Percentiles rank a stretch among this genome's conserved stretches.
Conservation (phyloP, 305 asterid genomes). For the Withania somnifera region DNA sequence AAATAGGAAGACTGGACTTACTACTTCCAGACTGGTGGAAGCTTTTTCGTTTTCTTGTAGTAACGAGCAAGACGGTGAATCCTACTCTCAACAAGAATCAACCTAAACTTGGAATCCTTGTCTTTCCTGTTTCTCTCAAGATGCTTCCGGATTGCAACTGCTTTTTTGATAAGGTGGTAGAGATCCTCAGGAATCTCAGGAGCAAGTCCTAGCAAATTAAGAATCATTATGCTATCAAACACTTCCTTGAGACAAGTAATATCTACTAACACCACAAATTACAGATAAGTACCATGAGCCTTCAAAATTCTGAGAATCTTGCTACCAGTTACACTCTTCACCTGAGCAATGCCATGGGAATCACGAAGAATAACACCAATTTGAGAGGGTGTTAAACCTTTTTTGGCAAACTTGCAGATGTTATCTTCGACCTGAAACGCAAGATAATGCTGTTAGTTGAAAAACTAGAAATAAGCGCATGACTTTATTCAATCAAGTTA, state of each 20-base stretch:
- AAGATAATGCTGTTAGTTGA: background rate
- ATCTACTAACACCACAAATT: background rate
- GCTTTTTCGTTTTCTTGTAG: slow-evolving; percentile 32
- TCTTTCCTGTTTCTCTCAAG: slow-evolving; percentile 29
- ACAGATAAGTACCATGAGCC: slow-evolving; percentile 16
- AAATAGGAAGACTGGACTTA: slow-evolving; percentile 3
- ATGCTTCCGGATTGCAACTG: slow-evolving; percentile 26
- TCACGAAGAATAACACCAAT: slow-evolving; percentile 23
- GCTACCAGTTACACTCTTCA: slow-evolving; percentile 22
- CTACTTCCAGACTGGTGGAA: slow-evolving; percentile 29
- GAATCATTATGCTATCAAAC: background rate
- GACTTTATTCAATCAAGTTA: background rate
- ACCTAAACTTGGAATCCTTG: slow-evolving; percentile 23
- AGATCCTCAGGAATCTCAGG: slow-evolving; percentile 26
- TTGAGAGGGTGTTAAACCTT: slow-evolving; percentile 15
- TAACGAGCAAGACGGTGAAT: slow-evolving; percentile 30
- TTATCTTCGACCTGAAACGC: slow-evolving; percentile 15
- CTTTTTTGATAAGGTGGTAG: slow-evolving; percentile 24
- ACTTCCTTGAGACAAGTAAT: background rate
- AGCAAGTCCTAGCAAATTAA: slow-evolving; percentile 15
- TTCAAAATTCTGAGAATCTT: slow-evolving; percentile 20
- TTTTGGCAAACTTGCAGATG: slow-evolving; percentile 18
- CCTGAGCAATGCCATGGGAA: slow-evolving; percentile 25
- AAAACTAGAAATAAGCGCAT: background rate
- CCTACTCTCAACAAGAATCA: slow-evolving; percentile 28